A percentile compares a stretch with the other conserved stretches of the same genome.
Conservation (phyloP, 225 moss, liverwort and hornwort genomes). For the Sphagnum tenellum region DNA sequence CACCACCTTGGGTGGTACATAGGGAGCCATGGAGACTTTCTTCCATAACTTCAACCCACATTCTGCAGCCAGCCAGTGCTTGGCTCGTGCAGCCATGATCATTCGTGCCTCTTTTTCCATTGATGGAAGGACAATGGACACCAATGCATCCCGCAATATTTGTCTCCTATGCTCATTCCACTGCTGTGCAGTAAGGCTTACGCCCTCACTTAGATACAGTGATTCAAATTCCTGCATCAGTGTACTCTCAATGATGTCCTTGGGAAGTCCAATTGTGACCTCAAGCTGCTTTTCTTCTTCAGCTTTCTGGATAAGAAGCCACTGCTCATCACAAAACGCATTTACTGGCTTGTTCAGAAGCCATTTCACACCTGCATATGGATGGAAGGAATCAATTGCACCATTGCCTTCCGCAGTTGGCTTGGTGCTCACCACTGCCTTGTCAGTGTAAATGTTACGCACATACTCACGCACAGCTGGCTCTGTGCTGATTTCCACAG, state of each 20-base stretch:
- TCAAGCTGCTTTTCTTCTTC: constrained; percentile 83
- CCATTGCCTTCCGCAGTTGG: constrained; percentile 82
- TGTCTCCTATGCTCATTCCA: constrained; percentile 94
- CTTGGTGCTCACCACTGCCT: constrained; percentile 66
- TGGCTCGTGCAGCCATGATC: constrained; percentile 55
- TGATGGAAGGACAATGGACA: constrained; percentile 58
- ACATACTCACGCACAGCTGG: constrained; percentile 86
- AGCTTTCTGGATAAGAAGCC: constrained; percentile 90
- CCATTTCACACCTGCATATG: constrained; percentile 86
- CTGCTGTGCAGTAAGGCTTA: constrained; percentile 74
- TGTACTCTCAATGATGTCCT: constrained; percentile 32
- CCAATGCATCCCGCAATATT: constrained; percentile 59
- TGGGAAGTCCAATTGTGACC: constrained; percentile 57
- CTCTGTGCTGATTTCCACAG: constrained; percentile 91
- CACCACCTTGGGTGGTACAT: constrained; percentile 46
- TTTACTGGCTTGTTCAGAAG: constrained; percentile 68
- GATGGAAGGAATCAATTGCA: constrained; percentile 82
- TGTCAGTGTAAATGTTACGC: constrained; percentile 64
- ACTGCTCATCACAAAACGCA: constrained; percentile 82
- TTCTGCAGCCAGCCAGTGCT: constrained; percentile 81
- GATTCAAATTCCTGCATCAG: constrained; percentile 83
- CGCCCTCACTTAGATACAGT: constrained; percentile 82
- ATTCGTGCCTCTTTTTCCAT: constrained; percentile 93
- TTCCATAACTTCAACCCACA: constrained; percentile 78
- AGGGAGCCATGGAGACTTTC: constrained; percentile 66